Conservation (phyloP, 2,329 filamentous ascomycete genomes). For the Arachnomyces sp. region DNA sequence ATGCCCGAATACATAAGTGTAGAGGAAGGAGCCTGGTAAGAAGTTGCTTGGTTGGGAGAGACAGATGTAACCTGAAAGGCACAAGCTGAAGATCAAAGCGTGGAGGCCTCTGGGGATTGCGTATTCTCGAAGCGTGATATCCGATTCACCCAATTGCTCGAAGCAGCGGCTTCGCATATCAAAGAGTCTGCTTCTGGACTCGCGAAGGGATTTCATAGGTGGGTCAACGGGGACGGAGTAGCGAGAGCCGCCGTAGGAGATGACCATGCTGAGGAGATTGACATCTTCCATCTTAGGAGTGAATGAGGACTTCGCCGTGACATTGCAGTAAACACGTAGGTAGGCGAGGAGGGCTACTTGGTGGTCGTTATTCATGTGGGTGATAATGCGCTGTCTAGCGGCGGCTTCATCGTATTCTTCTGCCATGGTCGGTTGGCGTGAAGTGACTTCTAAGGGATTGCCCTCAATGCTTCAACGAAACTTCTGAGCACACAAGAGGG, state of each 20-base stretch:
- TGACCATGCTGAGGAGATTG: constrained; percentile 52
- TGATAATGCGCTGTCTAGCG: constrained; percentile 56
- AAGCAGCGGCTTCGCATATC: constrained; percentile 60
- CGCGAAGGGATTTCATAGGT: constrained; percentile 57
- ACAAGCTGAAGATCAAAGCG: constrained; percentile 46
- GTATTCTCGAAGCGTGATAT: constrained; percentile 47
- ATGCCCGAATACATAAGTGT: constrained; percentile 41
- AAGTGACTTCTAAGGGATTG: neutral
- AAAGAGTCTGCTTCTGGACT: constrained; percentile 62
- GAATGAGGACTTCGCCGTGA: constrained; percentile 49
- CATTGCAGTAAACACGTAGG: constrained; percentile 60
- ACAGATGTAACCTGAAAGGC: constrained; percentile 47
- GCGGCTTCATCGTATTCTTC: constrained; percentile 22
- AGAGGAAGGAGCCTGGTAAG: constrained; percentile 42
- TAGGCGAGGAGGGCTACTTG: constrained; percentile 64
- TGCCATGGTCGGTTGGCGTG: constrained; percentile 1
- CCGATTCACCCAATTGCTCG: constrained; percentile 51
- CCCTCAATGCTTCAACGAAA: too few relatives aligned
- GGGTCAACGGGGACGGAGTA: constrained; percentile 58
- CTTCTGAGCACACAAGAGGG: too few relatives aligned
- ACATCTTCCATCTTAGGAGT: constrained; percentile 58
- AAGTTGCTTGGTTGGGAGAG: constrained; percentile 46
- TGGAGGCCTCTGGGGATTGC: constrained; percentile 45
- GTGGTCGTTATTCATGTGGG: constrained; percentile 85
- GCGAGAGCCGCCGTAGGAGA: constrained; percentile 44